phyloP scores from a whole-genome alignment of 2,329 filamentous ascomycete species.

The Pestalotiopsis sp. region DNA sequence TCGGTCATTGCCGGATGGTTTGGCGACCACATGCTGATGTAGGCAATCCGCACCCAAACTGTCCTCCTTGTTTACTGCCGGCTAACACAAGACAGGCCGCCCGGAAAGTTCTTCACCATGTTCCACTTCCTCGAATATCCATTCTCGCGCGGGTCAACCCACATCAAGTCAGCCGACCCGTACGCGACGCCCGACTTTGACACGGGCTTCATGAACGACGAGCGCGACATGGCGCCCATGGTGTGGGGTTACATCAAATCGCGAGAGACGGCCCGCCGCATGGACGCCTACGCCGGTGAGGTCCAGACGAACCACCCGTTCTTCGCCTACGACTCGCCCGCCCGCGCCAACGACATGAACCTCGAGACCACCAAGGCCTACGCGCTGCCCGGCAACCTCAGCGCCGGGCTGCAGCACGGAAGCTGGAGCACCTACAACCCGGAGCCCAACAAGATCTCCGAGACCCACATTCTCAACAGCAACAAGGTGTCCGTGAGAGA shows the following conservation, averaged over 20 bases:
- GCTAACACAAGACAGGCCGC: constrained; percentile 60
- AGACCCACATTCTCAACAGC: constrained; percentile 57
- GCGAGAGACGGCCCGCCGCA: constrained; percentile 76
- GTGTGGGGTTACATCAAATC: constrained; percentile 86
- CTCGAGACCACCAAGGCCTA: constrained; percentile 75
- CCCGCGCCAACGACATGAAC: constrained; percentile 72
- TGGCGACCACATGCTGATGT: constrained; percentile 63
- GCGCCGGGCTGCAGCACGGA: constrained; percentile 73
- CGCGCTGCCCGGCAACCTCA: constrained; percentile 72
- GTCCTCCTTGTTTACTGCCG: neutral
- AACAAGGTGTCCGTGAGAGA: constrained; percentile 63
- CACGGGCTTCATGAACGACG: constrained; percentile 83
- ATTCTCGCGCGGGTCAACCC: constrained; percentile 72
- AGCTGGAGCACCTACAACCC: constrained; percentile 67
- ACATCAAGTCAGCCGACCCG: constrained; percentile 71
- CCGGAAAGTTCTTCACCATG: constrained; percentile 82
- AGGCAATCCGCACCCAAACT: constrained; percentile 19
- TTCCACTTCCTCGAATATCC: constrained; percentile 82
- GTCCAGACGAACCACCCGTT: constrained; percentile 71
- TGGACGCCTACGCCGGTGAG: constrained; percentile 78
- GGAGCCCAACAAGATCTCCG: constrained; percentile 53
- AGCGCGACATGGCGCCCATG: constrained; percentile 82
- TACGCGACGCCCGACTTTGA: constrained; percentile 80
- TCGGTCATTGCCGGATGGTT: constrained; percentile 72
- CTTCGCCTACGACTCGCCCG: constrained; percentile 71